Base-by-base conservation (phyloP, 805 yeast species). In the Saturnispora sanitii region DNA sequence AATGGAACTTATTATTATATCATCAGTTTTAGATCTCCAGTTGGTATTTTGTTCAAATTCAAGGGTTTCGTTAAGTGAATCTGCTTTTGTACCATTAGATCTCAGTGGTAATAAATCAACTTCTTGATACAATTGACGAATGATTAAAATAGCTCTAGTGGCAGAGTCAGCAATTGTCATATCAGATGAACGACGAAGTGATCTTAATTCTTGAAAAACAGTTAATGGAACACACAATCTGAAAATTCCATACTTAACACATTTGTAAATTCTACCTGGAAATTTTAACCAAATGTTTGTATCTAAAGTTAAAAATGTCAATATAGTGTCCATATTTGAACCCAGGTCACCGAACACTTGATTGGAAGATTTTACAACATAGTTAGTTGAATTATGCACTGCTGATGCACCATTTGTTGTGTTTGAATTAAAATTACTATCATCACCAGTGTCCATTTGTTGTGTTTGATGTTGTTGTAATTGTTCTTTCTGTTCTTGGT, bases 281-380 rank as follows among this genome's bases (percentile, higher is more conserved):
- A 81, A 88, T 51, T 82, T 79, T 47, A 82, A 62, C 88, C 90
- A 82, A 43, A 81, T 75, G 48, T 83, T 82, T 2, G 92, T 82
- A 58, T 82, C 94, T 42, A 82, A 63, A 1, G 84, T 73, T 41
- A 81, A 67, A 50, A 67, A 68, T 0, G 84, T 77, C 18, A 73
- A 53, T 15, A 68, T 55, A 11, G 73, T 68, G 54, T 77, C 82
- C 68, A 77, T 75, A 32, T 67, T 59, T 35, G 70, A 71, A 4
- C 80, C 78, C 28, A 77, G 57, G 52, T 75, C 67, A 7, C 82
- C 82, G 35, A 58, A n/a, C n/a, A n/a, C n/a, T n/a, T n/a, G n/a
- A n/a, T n/a, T n/a, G n/a, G n/a, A n/a, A n/a, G n/a, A n/a, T n/a
- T n/a, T n/a, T n/a, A n/a, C n/a, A n/a, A n/a, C n/a, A n/a, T n/a